Evolutionary conservation across 176 grass and related monocot species (phyloP), one percentile per base, ranked within the genome.

Genomic region (Lolium rigidum): DNA sequence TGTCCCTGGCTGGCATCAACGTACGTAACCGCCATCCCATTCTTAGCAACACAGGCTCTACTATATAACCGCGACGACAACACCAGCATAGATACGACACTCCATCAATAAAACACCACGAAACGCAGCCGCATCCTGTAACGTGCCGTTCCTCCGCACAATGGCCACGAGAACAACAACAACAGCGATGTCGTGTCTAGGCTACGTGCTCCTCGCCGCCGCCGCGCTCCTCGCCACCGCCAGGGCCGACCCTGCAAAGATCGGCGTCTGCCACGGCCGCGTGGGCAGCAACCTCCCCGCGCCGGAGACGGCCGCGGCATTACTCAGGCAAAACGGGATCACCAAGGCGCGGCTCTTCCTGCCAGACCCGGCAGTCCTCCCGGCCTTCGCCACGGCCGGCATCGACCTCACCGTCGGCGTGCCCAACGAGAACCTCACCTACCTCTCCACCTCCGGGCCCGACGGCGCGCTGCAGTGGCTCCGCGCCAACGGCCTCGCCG

Each of bases 401-500:
- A 48, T 93, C 47, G 81, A 92, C 60, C 86, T 93, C 89, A 86
- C 59, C 14, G 65, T 96, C 22, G 94, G 94, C 58, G 91, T 93
- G 47, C 91, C 91, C 21, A 96, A 96, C 82, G 91, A 93, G 84
- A 90, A 96, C 88, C 80, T 96, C 55, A 91, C 91, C 28, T 87
- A 79, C 81, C 84, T 96, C 46, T 77, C 94, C 46, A 26, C 82
- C 12, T 25, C 80, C 3, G 94, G 88, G 3, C 78, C 82, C 79
- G 86, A 85, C 3, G 62, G 77, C 44, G 87, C 91, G 25, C 66
- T 77, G 0, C 80, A 18, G 76, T 96, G 94, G 94, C 86, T 96
- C 31, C 63, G 41, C 16, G 78, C 87, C 31, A 83, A 31, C 55
- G 87, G 91, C 1, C 77, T 96, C 60, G 76, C 89, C 8, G 63